These are phyloP conservation scores for Bertia moriformis DNA, from an alignment of 2,329 filamentous ascomycete species.

Conservation along the genomic window DNA sequence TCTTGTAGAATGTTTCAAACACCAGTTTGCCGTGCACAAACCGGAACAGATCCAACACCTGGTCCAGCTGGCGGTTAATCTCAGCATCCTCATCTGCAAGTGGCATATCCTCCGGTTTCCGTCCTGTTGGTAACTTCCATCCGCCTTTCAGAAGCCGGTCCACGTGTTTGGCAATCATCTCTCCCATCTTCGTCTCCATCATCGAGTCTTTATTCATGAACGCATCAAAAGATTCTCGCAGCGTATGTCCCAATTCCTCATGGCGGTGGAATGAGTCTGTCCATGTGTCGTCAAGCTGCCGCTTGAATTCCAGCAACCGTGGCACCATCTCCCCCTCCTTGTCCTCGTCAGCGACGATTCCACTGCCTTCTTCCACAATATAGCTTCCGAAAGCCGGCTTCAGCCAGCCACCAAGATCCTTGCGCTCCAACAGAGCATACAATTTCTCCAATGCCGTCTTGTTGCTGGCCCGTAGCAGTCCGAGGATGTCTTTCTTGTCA, in stretches of 20 bases:
- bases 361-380: constrained; percentile 60
- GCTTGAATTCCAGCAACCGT: constrained; percentile 67
- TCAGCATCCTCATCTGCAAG: constrained; percentile 78
- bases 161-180: constrained; percentile 97
- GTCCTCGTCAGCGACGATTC: constrained; percentile 65
- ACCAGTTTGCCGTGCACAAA: constrained; percentile 96
- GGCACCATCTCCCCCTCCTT: constrained; percentile 76
- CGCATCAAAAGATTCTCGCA: constrained; percentile 72
- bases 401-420: constrained; percentile 55
- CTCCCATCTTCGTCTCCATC: constrained; percentile 58
- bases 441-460: constrained; percentile 59
- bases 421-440: constrained; percentile 63
- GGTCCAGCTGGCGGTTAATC: constrained; percentile 80
- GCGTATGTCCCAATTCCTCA: constrained; percentile 59
- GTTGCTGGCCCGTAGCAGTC: constrained; percentile 59
- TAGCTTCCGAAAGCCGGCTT: constrained; percentile 64
- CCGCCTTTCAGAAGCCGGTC: constrained; percentile 79
- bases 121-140: constrained; percentile 65
- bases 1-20: constrained; percentile 99
- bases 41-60: constrained; percentile 84
- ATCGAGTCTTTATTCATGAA: constrained; percentile 76
- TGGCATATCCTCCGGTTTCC: constrained; percentile 42
- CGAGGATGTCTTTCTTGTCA: constrained; percentile 50
- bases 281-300: constrained; percentile 63
- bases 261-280: constrained; percentile 64